Base-by-base conservation (phyloP, 1,139 yeast genomes). In the Protomyces pachydermus region DNA sequence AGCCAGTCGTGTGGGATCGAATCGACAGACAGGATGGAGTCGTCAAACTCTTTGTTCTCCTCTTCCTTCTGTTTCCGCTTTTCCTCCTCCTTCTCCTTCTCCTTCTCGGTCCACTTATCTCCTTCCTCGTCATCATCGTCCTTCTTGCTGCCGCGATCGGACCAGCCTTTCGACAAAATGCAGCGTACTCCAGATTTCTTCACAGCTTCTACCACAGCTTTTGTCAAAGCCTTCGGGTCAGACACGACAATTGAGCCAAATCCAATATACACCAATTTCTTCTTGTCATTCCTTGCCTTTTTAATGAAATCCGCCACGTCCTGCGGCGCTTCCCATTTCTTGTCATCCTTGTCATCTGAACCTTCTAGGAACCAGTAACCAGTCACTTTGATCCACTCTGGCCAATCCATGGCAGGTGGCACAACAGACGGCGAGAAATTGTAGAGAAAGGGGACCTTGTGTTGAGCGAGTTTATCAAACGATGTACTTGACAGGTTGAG, bases 281-380 rank as follows among this genome's bases (percentile, higher is more conserved):
- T 87, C 0, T 77, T 77, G 64, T 84, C 86, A 0, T 71, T 71
- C 54, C 80, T 77, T 0, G 97, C 97, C 62, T 77, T 74, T n/a
- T 76, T 72, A 63, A 91, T 83, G 72, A 93, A 93, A 3, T 78
- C 76, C 0, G 76, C 70, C 56, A 91, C 75, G n/a, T 77, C 84
- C 18, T 74, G 69, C 0, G 91, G 88, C 2, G 97, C 95, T 3
- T 77, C 73, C 72, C 82, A 89, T 20, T 78, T 79, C 12, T 75
- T 74, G 32, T 66, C 73, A 69, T 9, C 86, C 85, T 53, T 52
- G 32, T 53, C 55, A 23, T 57, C 62, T 32, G 65, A 52, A 71
- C 88, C 93, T 72, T 90, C 87, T 69, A 91, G 77, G 71, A 90
- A 89, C 98, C 98, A 91, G 73, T 93, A 93, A 0, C 98, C 98